These are phyloP conservation scores for Mitragyna speciosa DNA, from an alignment of 257 asterid genomes.

Conservation along the genomic window DNA sequence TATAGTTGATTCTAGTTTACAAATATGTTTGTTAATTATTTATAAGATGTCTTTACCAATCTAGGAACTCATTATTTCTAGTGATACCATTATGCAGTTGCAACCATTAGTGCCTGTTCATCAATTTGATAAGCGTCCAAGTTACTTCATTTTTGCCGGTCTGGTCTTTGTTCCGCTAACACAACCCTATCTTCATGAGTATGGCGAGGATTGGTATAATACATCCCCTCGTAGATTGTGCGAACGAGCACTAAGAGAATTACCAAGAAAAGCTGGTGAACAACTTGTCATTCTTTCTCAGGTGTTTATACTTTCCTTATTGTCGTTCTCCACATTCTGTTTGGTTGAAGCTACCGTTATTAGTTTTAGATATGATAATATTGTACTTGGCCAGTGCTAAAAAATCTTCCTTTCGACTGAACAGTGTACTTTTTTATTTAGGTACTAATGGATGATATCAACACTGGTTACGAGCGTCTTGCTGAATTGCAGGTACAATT, in stretches of 20 bases:
- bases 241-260: conserved; percentile 83
- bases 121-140: conserved; percentile 92
- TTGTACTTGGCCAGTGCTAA: not conserved
- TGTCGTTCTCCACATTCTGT: not conserved
- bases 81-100: conserved; percentile 59
- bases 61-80: conserved; percentile 1
- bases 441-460: conserved; percentile 91
- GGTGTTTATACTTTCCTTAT: conserved; percentile 37
- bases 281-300: conserved; percentile 87
- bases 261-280: conserved; percentile 73
- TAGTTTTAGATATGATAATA: not conserved
- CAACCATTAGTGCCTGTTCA: conserved; percentile 93
- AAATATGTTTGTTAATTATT: not conserved
- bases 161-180: conserved; percentile 83
- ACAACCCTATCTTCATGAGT: conserved; percentile 94
- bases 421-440: conserved; percentile 26
- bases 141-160: conserved; percentile 95
- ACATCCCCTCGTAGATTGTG: conserved; percentile 94
- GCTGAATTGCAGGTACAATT: conserved; percentile 82
- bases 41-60: not conserved
- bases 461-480: conserved; percentile 94
- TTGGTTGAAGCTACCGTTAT: not conserved
- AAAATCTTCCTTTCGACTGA: not conserved
- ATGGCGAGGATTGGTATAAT: conserved; percentile 98
- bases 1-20: not conserved